Percentiles rank a stretch among this genome's conserved stretches.
Conservation (phyloP, 129 eudicot species). For the Flaveria trinervia region DNA sequence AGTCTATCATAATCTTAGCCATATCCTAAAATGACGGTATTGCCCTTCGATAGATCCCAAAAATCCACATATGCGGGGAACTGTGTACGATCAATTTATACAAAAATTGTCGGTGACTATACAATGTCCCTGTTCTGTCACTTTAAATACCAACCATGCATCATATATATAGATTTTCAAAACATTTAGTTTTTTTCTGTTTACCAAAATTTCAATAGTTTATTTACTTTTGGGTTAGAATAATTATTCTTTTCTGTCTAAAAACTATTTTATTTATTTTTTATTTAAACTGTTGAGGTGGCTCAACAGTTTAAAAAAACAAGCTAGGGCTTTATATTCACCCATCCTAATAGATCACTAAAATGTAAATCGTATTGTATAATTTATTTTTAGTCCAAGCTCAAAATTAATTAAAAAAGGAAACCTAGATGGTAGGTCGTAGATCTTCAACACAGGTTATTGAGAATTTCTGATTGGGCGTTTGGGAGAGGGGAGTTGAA, state of each 20-base stretch:
- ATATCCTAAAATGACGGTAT: background rate
- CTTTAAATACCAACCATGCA: constrained; percentile 5
- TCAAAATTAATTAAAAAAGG: no score
- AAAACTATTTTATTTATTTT: background rate
- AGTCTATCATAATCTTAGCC: background rate
- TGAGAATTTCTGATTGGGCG: no score
- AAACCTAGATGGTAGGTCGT: no score
- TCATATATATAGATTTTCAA: background rate
- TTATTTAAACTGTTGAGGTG: background rate
- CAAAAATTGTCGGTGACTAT: background rate
- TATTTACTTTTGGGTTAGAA: background rate
- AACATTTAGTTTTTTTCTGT: background rate
- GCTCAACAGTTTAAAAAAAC: no score
- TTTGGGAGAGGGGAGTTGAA: no score
- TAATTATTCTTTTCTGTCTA: background rate
- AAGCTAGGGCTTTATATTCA: no score
- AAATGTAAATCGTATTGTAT: no score
- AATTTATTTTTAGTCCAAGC: no score
- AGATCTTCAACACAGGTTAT: no score
- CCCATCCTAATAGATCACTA: no score
- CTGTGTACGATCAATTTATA: background rate
- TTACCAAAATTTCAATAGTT: background rate
- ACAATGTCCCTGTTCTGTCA: background rate
- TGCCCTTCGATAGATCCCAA: background rate
- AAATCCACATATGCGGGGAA: constrained; percentile 6